Evolutionary conservation across 2,329 filamentous ascomycete species (phyloP), one percentile per base, ranked within the genome.

Genomic region (Neoascochyta sp.): DNA sequence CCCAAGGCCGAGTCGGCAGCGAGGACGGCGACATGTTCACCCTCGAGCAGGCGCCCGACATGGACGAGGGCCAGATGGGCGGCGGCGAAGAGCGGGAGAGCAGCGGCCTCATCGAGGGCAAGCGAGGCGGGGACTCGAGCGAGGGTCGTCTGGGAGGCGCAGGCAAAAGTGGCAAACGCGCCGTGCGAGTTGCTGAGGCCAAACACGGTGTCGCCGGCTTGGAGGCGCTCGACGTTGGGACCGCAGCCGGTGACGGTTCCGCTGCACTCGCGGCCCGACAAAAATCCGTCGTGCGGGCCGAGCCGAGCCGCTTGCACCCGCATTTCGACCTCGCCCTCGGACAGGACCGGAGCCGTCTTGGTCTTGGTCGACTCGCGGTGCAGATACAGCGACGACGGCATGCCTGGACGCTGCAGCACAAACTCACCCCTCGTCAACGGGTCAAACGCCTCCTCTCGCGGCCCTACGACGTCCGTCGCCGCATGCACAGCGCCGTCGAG

Each of bases 11-110:
- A 44, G 24, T 45, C 23, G 1, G 51, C 53, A 8, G 29, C 20
- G 22, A 53, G 47, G 12, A 58, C 46, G 4, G 57, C 29, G 8
- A 52, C 26, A 1, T 29, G 50, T 24, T 65, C 50, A 6, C 54
- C 60, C n/a, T 36, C 26, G 4, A 32, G 24, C 7, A 64, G 34
- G 9, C 45, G 39, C 1, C 42, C 51, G 4, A 47, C 21, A 5
- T 50, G 39, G n/a, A 48, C 16, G 2, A 62, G 36, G 11, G 39
- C 35, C 24, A 52, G 32, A 15, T 35, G 35, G 3, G 33, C 36
- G 3, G 43, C 43, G 11, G 22, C 19, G 14, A 25, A 34, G 9
- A 22, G 16, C 7, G 33, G 23, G 7, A 46, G 15, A 3, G 30
- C 15, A n/a, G 41, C 36, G 1, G 40, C 47, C 1, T 26, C 23